Base-by-base conservation (phyloP, 305 asterid species). In the Nicotiana rustica region DNA sequence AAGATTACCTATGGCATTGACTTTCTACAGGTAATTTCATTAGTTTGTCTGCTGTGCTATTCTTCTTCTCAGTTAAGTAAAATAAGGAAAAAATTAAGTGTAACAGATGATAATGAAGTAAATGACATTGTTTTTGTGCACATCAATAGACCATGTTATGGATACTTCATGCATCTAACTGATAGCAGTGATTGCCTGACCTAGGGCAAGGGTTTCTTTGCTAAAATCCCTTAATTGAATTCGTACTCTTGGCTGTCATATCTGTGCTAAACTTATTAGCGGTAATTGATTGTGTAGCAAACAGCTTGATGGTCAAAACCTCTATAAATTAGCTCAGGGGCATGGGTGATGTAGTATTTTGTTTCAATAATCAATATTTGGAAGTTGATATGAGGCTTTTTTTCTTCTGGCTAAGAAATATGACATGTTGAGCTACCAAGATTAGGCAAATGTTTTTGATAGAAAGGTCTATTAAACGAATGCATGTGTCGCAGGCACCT, bases 1-100 rank as follows among this genome's bases (percentile, higher is more conserved):
- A 86, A 85, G 82, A 89, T 96, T 85, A 84, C 94, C 25, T 96
- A 91, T 77, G 99, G 99, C 82, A 94, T 96, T 70, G 91, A 92
- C 88, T 96, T 88, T 89, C 93, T 98, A 19, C 94, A 88, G 97
- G 99, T 92, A 73, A 75, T 55, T 79, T 84, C 15, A 31, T 15
- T 36, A 47, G 79, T 47, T 73, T 7, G 79, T 73, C 25, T 73
- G 41, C 67, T 59, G 36, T 80, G 62, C 79, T 73, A 15, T 73
- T 49, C 62, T 73, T 73, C 38, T 64, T 64, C 38, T 64, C 67
- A 18, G 67, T 61, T 64, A 64, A 9, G 29, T 64, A 12, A 64
- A 64, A 64, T 64, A 64, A 61, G 35, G 68, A 62, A 21, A 33
- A 64, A 64, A 7, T 64, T 64, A 29, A 25, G 69, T 64, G 69